Percentiles rank a stretch among this genome's conserved stretches.
These are phyloP conservation scores for Cutaneotrichosporon curvatum DNA, from an alignment of 1,284 basidiomycete species.

Conservation along the genomic window DNA sequence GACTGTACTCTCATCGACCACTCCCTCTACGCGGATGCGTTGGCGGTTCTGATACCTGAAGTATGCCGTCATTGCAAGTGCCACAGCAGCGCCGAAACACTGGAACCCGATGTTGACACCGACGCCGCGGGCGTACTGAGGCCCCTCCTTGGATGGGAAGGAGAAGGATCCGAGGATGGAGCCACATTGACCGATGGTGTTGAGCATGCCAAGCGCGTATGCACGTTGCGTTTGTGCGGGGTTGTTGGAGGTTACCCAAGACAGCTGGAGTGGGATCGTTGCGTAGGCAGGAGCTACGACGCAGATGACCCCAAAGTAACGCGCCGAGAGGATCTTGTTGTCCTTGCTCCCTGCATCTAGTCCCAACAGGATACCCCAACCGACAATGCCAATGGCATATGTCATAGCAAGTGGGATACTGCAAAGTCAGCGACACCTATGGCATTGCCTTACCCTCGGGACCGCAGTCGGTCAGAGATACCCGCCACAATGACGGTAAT, in stretches of 20 bases:
- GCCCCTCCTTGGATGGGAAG: slow-evolving; percentile 44
- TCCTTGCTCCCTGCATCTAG: slow-evolving; percentile 24
- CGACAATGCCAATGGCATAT: slow-evolving; percentile 43
- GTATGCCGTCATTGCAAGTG: slow-evolving; percentile 37
- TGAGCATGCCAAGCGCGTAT: slow-evolving; percentile 45
- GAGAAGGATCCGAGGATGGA: slow-evolving; percentile 31
- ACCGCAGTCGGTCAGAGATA: slow-evolving; percentile 60
- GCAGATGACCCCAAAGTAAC: slow-evolving; percentile 44
- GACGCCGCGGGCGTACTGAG: slow-evolving; percentile 42
- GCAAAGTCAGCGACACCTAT: too few species aligned
- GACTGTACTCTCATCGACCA: neutral
- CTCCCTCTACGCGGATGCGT: slow-evolving; percentile 42
- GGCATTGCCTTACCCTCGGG: too few species aligned
- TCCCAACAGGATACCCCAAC: slow-evolving; percentile 41
- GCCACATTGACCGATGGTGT: too few species aligned
- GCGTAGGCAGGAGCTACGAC: slow-evolving; percentile 42
- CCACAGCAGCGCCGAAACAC: slow-evolving; percentile 35
- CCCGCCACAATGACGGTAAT: slow-evolving; percentile 57
- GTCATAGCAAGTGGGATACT: slow-evolving; percentile 36
- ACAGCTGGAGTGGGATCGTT: slow-evolving; percentile 26
- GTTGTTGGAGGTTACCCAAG: neutral
- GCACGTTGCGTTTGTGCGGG: slow-evolving; percentile 43
- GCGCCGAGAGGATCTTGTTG: slow-evolving; percentile 24
- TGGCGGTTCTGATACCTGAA: slow-evolving; percentile 43
- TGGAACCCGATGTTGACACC: slow-evolving; percentile 46